A percentile compares a stretch with the other conserved stretches of the same genome.
These are phyloP conservation scores for Globisporangium cylindrosporum DNA, from an alignment of 352 stramenopile species.

Conservation along the genomic window DNA sequence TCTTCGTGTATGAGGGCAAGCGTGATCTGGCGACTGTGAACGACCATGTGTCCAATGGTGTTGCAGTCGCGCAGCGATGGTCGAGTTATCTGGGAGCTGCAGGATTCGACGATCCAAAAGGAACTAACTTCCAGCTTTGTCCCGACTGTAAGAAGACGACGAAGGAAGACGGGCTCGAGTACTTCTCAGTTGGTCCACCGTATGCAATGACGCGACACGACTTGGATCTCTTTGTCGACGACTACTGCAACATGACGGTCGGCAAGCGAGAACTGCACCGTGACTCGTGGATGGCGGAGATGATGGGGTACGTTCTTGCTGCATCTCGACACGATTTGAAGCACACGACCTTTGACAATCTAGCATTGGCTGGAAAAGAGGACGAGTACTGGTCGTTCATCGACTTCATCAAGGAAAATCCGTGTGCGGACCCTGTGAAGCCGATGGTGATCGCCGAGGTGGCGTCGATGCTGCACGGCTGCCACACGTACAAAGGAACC, in stretches of 20 bases:
- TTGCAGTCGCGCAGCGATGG: slow-evolving; percentile 61
- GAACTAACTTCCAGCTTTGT: slow-evolving; percentile 38
- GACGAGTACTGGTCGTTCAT: slow-evolving; percentile 67
- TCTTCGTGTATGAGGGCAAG: slow-evolving; percentile 72
- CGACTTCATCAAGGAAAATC: slow-evolving; percentile 53
- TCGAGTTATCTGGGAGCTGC: slow-evolving; percentile 29
- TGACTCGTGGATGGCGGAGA: slow-evolving; percentile 43
- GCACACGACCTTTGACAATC: slow-evolving; percentile 72
- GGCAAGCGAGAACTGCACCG: slow-evolving; percentile 38
- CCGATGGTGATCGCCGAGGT: slow-evolving; percentile 45
- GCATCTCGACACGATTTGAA: slow-evolving; percentile 64
- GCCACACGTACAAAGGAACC: slow-evolving; percentile 35
- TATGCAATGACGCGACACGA: slow-evolving; percentile 59
- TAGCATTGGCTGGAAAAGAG: slow-evolving; percentile 48
- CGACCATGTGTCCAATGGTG: slow-evolving; percentile 37
- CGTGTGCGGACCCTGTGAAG: slow-evolving; percentile 43
- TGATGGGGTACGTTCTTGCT: slow-evolving; percentile 59
- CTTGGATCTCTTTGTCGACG: slow-evolving; percentile 47
- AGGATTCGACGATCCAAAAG: slow-evolving; percentile 34
- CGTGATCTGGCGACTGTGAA: slow-evolving; percentile 31
- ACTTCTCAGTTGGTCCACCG: slow-evolving; percentile 51
- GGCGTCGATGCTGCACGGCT: slow-evolving; percentile 45
- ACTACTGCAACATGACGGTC: slow-evolving; percentile 66
- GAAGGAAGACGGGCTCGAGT: slow-evolving; percentile 41
- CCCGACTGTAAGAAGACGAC: slow-evolving; percentile 46